Base-by-base conservation (phyloP, 2,329 filamentous ascomycete genomes). In the Sclerotinia borealis region DNA sequence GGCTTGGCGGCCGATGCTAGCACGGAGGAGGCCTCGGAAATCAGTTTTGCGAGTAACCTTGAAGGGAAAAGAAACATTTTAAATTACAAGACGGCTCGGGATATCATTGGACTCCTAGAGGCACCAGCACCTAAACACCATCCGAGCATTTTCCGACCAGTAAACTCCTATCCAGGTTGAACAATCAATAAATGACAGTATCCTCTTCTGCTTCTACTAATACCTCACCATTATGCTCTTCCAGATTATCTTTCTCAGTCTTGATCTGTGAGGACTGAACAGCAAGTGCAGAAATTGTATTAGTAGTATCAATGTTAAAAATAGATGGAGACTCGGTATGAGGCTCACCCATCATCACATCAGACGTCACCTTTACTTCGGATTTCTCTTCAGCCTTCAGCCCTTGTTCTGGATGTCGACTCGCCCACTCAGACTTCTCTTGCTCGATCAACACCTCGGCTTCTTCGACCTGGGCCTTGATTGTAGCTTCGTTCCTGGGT, bases 191-290 rank as follows among this genome's bases (percentile, higher is more conserved):
- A 65, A 96, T 93, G 60, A 96, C 91, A 70, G 89, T 92, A 72
- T 96, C 92, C 78, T 97, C 92, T 65, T 92, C 91, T 61, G 89
- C 90, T 75, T 92, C 90, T 61, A 95, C 86, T 68, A 96, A 82
- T 63, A 93, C 87, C 72, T 93, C 90, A 60, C 86, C 89, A 58
- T 84, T 82, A 66, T 92, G 87, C 71, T 93, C 89, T 65, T 89
- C 82, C 69, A 83, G 73, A 71, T 72, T 77, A 78, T 71, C 76
- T 78, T 71, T 76, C 74, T 66, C 72, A 68, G 67, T 76, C 75
- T 74, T 63, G 31, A 51, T 36, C 65, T 69, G 63, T 50, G 68
- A 67, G 54, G 71, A 66, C 64, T 68, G 68, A 41, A 72, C 67
- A 65, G 63, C 67, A 64, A 72, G 73, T 63, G 65, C 62, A 69